These are phyloP conservation scores for Rhodotorula sp. DNA, from an alignment of 1,284 basidiomycete genomes.

Conservation along the genomic window DNA sequence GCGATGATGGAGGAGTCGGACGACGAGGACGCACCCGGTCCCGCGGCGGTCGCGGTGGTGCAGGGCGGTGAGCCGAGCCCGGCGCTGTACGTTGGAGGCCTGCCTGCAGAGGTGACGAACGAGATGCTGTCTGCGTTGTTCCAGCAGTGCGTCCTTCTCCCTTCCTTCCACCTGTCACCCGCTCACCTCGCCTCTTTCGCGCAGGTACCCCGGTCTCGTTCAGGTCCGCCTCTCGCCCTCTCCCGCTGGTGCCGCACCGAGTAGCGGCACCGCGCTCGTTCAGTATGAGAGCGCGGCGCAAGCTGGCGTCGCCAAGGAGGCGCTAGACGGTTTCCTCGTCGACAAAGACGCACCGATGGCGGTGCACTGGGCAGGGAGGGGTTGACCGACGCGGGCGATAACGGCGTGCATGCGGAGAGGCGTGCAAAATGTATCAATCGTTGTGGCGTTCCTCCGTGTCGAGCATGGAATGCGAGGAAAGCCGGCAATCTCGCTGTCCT, in stretches of 20 bases:
- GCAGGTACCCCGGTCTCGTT: constrained; percentile 71
- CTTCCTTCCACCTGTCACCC: background rate
- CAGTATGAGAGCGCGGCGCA: constrained; percentile 70
- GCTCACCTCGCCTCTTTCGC: constrained; percentile 45
- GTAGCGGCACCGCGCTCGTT: constrained; percentile 64
- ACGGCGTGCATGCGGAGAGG: background rate
- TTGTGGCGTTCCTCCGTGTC: too few species aligned
- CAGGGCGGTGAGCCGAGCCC: constrained; percentile 27
- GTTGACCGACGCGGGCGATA: background rate
- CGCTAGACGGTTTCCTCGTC: constrained; percentile 73
- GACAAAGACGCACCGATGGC: constrained; percentile 79
- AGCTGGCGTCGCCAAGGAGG: constrained; percentile 73
- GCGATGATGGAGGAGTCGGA: constrained; percentile 44
- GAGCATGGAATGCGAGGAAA: too few species aligned
- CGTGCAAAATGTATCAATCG: background rate
- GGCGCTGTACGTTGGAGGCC: constrained; percentile 30
- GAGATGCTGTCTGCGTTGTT: constrained; percentile 78
- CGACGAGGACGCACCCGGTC: constrained; percentile 32
- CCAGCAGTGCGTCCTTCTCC: constrained; percentile 67
- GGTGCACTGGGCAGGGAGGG: constrained; percentile 52
- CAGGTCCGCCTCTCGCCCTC: constrained; percentile 67
- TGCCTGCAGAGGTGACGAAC: constrained; percentile 60
- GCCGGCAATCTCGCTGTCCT: too few species aligned
- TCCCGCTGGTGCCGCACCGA: constrained; percentile 60
- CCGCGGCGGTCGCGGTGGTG: constrained; percentile 3